Base-by-base conservation (phyloP, 2,329 filamentous ascomycete genomes). In the Cordyceps cicadae region DNA sequence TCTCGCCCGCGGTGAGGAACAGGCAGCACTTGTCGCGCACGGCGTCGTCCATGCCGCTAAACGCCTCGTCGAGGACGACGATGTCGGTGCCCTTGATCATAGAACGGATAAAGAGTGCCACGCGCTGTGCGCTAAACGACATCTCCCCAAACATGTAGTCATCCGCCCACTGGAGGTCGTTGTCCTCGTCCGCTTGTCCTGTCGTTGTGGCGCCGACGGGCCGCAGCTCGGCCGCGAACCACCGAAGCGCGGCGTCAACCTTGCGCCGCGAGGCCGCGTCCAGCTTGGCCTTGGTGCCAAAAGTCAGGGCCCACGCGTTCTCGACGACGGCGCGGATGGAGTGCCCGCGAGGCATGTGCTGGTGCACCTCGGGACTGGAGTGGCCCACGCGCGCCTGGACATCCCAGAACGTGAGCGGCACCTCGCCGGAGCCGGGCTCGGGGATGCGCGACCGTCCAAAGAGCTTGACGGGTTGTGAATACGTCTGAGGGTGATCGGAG, bases 401-500 rank as follows among this genome's bases (percentile, higher is more conserved):
- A 64, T 97, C 92, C 79, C 96, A 97, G 62, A 97, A 88, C 0
- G 90, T 95, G 39, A 97, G 85, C 0, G 90, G 92, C 0, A 82
- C 81, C 59, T 83, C 72, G 1, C 76, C 78, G 0, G 83, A 84
- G 0, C 88, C 89, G 0, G 83, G 82, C 60, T 88, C 84, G 0
- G 93, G 92, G 0, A 97, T 79, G 21, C 94, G 85, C 59, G 87
- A 88, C 24, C 86, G 85, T 0, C 92, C 91, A 70, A 99, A 97
- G 15, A 97, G 80, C 66, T 84, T 87, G 63, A 99, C 87, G 0
- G 93, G 92, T 26, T 92, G 83, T 0, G 90, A 90, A 72, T 97
- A 99, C 0, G 92, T 87, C 72, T 97, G 93, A 0, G 94, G 94
- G 68, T 99, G 94, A 69, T 99, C 94, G 1, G 93, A 97, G 62